Evolutionary conservation across 1,139 yeast genomes (phyloP), one percentile per base, ranked within the genome.

Genomic region (Entelexis paramagnoliae): DNA sequence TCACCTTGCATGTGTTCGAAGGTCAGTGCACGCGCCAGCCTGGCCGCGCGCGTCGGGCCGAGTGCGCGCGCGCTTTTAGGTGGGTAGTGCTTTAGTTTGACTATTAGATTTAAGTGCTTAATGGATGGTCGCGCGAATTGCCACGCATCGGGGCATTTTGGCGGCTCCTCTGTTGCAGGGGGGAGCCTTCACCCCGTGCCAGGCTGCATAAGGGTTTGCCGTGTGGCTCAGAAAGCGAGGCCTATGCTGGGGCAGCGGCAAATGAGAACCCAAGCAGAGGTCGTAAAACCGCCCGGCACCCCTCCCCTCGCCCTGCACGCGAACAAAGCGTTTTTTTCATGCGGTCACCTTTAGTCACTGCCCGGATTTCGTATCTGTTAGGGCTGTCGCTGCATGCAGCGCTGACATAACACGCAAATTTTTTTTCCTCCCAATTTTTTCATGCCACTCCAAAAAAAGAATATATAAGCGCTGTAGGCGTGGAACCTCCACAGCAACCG

Each of bases 391-490:
- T 50, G 55, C 55, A 51, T 54, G 49, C 46, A 40, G 13, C 8
- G 50, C 32, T 55, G 42, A 55, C 40, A 10, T 54, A 54, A 54
- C 10, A 22, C 20, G 48, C 11, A 53, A 53, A 52, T 24, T 49
- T 51, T 53, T 54, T 54, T 54, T 30, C 50, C 33, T 33, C 46
- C 41, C 48, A n/a, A 46, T 54, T 49, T 53, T 47, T 22, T 26
- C 19, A 41, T n/a, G 43, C 52, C 52, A 48, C 54, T 32, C 53
- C 33, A n/a, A 43, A 43, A 49, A 51, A 53, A 52, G 48, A 56
- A 54, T 56, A 56, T 56, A 56, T 56, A 57, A 57, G 57, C 59
- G 33, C 29, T 49, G 19, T 26, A 42, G 26, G 48, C 49, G 49
- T 38, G 44, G 53, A 17, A 24, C 34, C 43, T 20, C 36, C 49